phyloP scores from a whole-genome alignment of 2,329 filamentous ascomycete genomes.

The Ophiostoma sp. region DNA sequence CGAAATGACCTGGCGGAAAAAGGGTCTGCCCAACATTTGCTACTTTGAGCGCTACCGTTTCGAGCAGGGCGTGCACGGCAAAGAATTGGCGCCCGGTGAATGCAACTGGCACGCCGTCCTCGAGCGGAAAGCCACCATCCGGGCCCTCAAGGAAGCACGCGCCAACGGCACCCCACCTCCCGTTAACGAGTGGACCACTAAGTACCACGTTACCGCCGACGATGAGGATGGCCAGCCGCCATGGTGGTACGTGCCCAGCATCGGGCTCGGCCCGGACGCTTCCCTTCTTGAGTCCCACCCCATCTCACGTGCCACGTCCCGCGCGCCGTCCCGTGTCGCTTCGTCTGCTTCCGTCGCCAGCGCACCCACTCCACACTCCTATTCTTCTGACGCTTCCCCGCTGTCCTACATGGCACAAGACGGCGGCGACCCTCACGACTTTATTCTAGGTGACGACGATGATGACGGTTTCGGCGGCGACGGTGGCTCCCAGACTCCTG shows the following conservation, averaged over 20 bases:
- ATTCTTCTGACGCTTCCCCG: conserved; percentile 39
- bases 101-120: conserved; percentile 60
- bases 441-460: not conserved
- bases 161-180: conserved; percentile 51
- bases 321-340: conserved; percentile 48
- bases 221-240: conserved; percentile 45
- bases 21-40: conserved; percentile 80
- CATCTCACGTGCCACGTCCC: conserved; percentile 44
- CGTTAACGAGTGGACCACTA: conserved; percentile 78
- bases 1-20: conserved; percentile 91
- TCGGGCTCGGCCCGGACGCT: conserved; percentile 17
- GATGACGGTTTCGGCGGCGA: conserved; percentile 18
- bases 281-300: conserved; percentile 34
- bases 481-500: conserved; percentile 54
- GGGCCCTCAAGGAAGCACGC: conserved; percentile 55
- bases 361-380: conserved; percentile 37
- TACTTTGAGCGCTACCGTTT: conserved; percentile 78
- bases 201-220: conserved; percentile 67
- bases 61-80: conserved; percentile 67
- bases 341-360: conserved; percentile 48
- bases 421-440: conserved; percentile 25
- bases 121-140: conserved; percentile 59
- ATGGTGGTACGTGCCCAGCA: conserved; percentile 36
- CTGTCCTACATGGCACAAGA: conserved; percentile 28
- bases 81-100: conserved; percentile 60